Percentiles rank a stretch among this genome's conserved stretches.
Evolutionary conservation across 2,329 filamentous ascomycete genomes (phyloP).

Genomic region (Cytospora piceae): DNA sequence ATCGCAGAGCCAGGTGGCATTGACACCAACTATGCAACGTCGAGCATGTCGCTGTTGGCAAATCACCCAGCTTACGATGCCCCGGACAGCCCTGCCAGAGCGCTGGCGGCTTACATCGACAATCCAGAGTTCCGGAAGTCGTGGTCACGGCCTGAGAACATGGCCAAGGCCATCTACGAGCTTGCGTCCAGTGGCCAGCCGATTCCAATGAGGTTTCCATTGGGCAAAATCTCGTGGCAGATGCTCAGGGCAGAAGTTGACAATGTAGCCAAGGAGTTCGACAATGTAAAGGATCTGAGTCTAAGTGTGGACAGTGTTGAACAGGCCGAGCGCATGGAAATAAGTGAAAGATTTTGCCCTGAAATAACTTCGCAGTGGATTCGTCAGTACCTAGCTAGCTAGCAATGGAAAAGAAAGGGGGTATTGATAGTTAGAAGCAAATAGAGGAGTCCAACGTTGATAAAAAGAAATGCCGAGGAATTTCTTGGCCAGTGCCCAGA

Average conservation of each 20-base stretch:
- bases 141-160: slow-evolving; percentile 40
- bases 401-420: slow-evolving; percentile 3
- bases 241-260: slow-evolving; percentile 41
- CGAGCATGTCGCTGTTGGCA: slow-evolving; percentile 40
- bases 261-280: slow-evolving; percentile 37
- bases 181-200: slow-evolving; percentile 40
- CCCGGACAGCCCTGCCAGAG: slow-evolving; percentile 39
- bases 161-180: slow-evolving; percentile 43
- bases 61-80: slow-evolving; percentile 45
- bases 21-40: slow-evolving; percentile 42
- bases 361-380: slow-evolving; percentile 9
- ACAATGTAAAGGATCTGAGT: slow-evolving; percentile 42
- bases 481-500: background rate
- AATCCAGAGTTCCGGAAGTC: slow-evolving; percentile 34
- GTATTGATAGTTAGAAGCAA: slow-evolving; percentile 14
- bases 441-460: slow-evolving; percentile 3
- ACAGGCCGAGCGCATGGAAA: background rate
- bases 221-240: slow-evolving; percentile 45
- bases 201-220: slow-evolving; percentile 47
- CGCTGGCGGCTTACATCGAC: slow-evolving; percentile 37
- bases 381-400: slow-evolving; percentile 6
- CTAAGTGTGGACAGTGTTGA: slow-evolving; percentile 31
- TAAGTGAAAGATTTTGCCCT: slow-evolving; percentile 1
- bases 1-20: slow-evolving; percentile 48
- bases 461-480: slow-evolving; percentile 4